These are phyloP conservation scores for Diddensiella transvaalensis DNA, from an alignment of 805 yeast species.

Conservation along the genomic window DNA sequence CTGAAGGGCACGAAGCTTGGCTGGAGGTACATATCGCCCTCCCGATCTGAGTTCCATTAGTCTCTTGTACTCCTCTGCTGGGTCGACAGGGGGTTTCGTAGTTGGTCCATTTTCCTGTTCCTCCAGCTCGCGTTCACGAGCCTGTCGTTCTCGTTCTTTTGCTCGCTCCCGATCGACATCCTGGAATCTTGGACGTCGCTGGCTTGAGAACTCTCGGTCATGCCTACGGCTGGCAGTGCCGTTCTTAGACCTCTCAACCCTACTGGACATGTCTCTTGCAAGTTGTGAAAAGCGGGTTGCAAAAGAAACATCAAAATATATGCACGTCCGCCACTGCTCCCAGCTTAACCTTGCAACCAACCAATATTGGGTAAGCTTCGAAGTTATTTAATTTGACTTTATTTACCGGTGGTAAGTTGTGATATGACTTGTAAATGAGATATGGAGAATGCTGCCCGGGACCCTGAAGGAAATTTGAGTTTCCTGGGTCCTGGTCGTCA, in stretches of 20 bases:
- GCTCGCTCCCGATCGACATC: constrained; percentile 28
- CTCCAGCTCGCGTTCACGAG: constrained; percentile 14
- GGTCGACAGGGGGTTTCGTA: constrained; percentile 15
- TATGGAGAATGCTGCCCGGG: too few species aligned
- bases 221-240: neutral
- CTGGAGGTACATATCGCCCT: constrained; percentile 55
- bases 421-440: too few species aligned
- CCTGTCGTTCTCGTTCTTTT: constrained; percentile 24
- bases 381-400: too few species aligned
- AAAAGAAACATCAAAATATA: too few species aligned
- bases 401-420: too few species aligned
- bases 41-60: constrained; percentile 40
- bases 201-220: too few species aligned
- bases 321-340: too few species aligned
- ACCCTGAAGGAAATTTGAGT: too few species aligned
- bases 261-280: neutral
- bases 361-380: too few species aligned
- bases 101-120: constrained; percentile 12
- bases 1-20: constrained; percentile 43
- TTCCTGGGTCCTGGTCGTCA: too few species aligned
- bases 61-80: constrained; percentile 37
- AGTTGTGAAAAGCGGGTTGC: neutral
- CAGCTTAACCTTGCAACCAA: too few species aligned
- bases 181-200: neutral
- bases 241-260: neutral